phyloP scores from a whole-genome alignment of 2,329 filamentous ascomycete species.

The Phialophora chinensis region DNA sequence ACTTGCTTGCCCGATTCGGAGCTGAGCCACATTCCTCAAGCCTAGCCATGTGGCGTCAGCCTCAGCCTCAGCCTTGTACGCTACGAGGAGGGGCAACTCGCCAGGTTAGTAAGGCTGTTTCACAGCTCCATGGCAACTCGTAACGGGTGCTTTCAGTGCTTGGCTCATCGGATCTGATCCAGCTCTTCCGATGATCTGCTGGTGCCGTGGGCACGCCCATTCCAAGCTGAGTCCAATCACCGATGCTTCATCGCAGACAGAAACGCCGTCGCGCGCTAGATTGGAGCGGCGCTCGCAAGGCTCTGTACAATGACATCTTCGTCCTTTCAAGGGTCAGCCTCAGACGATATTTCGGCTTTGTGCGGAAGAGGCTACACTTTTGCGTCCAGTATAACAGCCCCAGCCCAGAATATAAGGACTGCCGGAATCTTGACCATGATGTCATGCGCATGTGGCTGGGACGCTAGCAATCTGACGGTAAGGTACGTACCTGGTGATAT shows the following conservation, averaged over 20 bases:
- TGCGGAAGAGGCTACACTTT: background rate
- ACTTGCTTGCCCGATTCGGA: background rate
- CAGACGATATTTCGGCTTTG: conserved; percentile 1
- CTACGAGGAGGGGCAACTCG: background rate
- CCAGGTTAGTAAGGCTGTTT: background rate
- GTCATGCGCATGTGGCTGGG: conserved; percentile 8
- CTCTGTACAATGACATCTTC: conserved; percentile 8
- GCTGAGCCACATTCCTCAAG: background rate
- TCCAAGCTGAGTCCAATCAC: background rate
- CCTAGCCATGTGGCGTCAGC: background rate
- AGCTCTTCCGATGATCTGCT: background rate
- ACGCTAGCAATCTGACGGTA: background rate
- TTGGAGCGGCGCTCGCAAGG: background rate
- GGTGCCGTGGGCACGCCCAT: background rate
- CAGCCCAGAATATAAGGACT: background rate
- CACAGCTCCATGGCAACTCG: background rate
- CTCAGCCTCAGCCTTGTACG: background rate
- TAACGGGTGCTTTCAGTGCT: background rate
- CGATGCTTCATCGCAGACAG: background rate
- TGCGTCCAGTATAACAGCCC: background rate
- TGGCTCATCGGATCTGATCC: background rate
- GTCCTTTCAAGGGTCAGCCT: background rate
- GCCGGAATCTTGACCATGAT: conserved; percentile 1
- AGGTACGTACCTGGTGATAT: background rate
- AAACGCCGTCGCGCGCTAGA: background rate